Evolutionary conservation across 1,284 basidiomycete species (phyloP).

Genomic region (Pulveroboletus sp.): DNA sequence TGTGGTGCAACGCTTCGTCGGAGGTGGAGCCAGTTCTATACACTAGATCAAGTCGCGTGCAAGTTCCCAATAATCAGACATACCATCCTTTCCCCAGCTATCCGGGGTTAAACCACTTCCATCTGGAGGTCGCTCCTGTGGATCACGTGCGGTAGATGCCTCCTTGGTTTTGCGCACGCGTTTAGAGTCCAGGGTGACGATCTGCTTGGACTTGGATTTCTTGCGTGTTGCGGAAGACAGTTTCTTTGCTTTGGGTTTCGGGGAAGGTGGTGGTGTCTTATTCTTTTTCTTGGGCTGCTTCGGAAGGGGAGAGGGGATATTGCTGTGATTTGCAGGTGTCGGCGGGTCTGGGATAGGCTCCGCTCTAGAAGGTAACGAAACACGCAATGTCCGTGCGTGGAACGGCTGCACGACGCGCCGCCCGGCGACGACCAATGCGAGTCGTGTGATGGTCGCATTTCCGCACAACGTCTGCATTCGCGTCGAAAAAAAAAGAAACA

Average conservation of each 20-base stretch:
- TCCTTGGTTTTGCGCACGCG: constrained; percentile 11
- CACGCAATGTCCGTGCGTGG: constrained; percentile 5
- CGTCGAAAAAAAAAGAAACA: background rate
- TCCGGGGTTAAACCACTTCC: constrained; percentile 13
- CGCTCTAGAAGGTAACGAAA: constrained; percentile 1
- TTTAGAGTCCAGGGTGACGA: background rate
- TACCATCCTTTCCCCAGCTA: constrained; percentile 32
- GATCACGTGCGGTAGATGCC: background rate
- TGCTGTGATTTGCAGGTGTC: background rate
- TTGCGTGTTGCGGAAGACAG: background rate
- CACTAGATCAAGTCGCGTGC: background rate
- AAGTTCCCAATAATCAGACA: background rate
- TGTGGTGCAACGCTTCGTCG: constrained; percentile 1
- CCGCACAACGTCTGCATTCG: constrained; percentile 6
- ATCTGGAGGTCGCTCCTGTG: background rate
- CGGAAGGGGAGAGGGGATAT: background rate
- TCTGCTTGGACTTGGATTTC: constrained; percentile 10
- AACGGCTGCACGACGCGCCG: constrained; percentile 24
- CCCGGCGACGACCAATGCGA: constrained; percentile 15
- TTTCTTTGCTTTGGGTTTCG: constrained; percentile 5
- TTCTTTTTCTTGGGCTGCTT: constrained; percentile 5
- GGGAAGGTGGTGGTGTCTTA: background rate
- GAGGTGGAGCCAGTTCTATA: constrained; percentile 26
- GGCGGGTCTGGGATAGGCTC: background rate
- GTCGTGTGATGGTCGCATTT: constrained; percentile 4